Percentiles rank a stretch among this genome's conserved stretches.
Evolutionary conservation across 768 basidiomycete genomes (phyloP).

Genomic region (Boletus tylopilopsis): DNA sequence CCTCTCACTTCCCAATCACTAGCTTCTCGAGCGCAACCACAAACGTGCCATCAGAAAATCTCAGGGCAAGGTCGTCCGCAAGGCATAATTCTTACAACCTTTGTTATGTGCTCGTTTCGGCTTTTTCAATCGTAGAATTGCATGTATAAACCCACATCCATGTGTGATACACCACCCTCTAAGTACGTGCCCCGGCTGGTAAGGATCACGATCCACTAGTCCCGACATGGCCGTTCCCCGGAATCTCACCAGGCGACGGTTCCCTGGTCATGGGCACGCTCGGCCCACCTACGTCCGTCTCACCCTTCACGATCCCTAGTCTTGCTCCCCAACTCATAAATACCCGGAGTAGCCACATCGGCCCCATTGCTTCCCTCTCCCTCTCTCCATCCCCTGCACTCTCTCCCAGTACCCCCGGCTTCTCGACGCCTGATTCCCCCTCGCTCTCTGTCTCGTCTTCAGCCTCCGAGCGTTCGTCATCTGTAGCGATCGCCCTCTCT

Average conservation of each 20-base stretch:
- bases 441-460: constrained; percentile 30
- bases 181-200: constrained; percentile 2
- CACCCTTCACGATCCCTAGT: constrained; percentile 43
- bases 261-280: constrained; percentile 14
- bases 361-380: constrained; percentile 57
- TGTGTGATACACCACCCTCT: constrained; percentile 13
- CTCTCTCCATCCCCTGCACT: constrained; percentile 35
- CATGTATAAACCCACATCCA: not conserved
- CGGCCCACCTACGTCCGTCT: constrained; percentile 16
- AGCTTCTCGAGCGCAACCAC: constrained; percentile 74
- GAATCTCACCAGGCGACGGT: constrained; percentile 12
- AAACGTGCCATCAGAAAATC: constrained; percentile 67
- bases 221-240: constrained; percentile 1
- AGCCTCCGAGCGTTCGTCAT: constrained; percentile 29
- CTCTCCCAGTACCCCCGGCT: constrained; percentile 10
- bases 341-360: constrained; percentile 73
- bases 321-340: constrained; percentile 75
- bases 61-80: constrained; percentile 55
- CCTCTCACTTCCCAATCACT: constrained; percentile 1
- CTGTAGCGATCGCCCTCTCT: constrained; percentile 40
- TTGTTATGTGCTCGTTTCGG: constrained; percentile 1
- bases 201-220: constrained; percentile 15
- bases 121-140: constrained; percentile 11
- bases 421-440: constrained; percentile 22
- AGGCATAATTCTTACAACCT: constrained; percentile 13